Base-by-base conservation (phyloP, 306 rosid genomes). In the Vigna angularis region DNA sequence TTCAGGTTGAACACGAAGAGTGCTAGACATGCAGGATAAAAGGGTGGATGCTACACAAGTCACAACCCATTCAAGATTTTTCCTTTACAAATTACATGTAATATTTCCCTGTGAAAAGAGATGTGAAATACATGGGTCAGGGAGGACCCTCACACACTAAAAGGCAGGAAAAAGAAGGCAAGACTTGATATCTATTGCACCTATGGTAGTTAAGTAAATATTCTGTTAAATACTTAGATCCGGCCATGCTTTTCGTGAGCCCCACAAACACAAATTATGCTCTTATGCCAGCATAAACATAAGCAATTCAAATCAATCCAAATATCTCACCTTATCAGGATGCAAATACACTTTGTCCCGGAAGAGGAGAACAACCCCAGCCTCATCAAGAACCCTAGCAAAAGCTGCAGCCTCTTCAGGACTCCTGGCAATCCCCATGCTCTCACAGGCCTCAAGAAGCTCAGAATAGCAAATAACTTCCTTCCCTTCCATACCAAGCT, bases 291-390 rank as follows among this genome's bases (percentile, higher is more conserved):
- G 67, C 45, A 61, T 15, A 61, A 66, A 28, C 76, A 40, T 1
- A 55, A 42, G 71, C 47, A 71, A 71, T 55, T 75, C 79, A 61
- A 76, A 73, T 75, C 79, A 61, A 72, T 68, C 32, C 14, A 9
- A 61, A 52, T 18, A 66, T 30, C 71, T n/a, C 38, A 93, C 98
- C 96, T 90, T 87, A 42, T 90, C 90, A 76, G 99, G 99, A 78
- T 93, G 97, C 75, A 96, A 97, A 70, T 91, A 88, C 78, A 93
- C 99, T 90, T 93, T 93, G 36, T 96, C 96, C 32, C 98, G 79
- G 72, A 93, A 96, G 30, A 96, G 97, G 26, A 93, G 86, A 51
- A 96, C 38, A 66, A 93, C 96, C 56, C 99, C 98, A 77, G 99
- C 99, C 17, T 96, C 99, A 73, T 96, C 99, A 44, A 96, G 93